Evolutionary conservation across 768 basidiomycete genomes (phyloP).

Genomic region (Crepidotus variabilis): DNA sequence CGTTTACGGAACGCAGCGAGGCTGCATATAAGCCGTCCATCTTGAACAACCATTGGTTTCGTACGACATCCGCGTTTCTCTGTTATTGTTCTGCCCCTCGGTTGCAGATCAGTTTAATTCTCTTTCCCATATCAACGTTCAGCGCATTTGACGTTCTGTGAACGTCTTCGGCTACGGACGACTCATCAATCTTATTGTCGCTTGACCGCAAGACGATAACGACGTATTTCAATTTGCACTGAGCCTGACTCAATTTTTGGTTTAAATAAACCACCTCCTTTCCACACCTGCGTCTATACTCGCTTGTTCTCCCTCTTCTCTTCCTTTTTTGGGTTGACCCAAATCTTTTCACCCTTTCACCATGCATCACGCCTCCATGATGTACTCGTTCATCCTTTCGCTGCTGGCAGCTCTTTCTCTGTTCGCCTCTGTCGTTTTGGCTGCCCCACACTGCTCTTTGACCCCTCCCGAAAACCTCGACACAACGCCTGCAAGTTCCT

Average conservation of each 20-base stretch:
- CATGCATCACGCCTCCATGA: constrained; percentile 2
- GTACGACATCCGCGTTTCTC: neutral
- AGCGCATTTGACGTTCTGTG: neutral
- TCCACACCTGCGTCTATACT: neutral
- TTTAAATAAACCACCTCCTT: neutral
- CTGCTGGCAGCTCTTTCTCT: constrained; percentile 26
- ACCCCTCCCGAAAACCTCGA: constrained; percentile 12
- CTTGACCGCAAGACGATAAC: neutral
- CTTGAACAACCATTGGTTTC: neutral
- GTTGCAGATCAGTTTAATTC: neutral
- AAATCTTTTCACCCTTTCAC: neutral
- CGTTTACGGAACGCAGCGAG: neutral
- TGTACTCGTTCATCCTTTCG: constrained; percentile 11
- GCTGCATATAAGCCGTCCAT: neutral
- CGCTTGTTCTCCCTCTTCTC: neutral
- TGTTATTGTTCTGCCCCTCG: neutral
- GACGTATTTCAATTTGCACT: neutral
- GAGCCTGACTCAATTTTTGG: neutral
- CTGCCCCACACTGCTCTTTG: constrained; percentile 30
- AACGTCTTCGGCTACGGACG: neutral
- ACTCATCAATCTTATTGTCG: neutral
- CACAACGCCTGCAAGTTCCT: constrained; percentile 1
- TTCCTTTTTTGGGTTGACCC: constrained; percentile 1
- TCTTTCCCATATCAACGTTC: neutral
- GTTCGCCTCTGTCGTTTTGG: constrained; percentile 12